A percentile compares a stretch with the other conserved stretches of the same genome.
These are phyloP conservation scores for Alternaria sp. DNA, from an alignment of 2,329 filamentous ascomycete species.

Conservation along the genomic window DNA sequence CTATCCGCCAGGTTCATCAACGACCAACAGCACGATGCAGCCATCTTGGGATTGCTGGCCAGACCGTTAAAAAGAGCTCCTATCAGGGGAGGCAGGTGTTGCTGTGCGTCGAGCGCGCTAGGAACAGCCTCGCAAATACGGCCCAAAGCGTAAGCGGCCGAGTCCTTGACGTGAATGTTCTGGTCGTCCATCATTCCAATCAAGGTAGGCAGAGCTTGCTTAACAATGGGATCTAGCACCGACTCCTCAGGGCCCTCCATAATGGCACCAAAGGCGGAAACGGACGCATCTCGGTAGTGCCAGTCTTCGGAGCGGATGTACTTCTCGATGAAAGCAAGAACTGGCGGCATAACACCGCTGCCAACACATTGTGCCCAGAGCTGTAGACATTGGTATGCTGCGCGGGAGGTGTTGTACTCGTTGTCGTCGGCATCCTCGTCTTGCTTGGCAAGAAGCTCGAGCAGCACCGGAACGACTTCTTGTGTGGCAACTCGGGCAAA, in stretches of 20 bases:
- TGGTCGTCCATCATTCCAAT: constrained; percentile 92
- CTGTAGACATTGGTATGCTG: constrained; percentile 94
- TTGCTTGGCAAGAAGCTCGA: constrained; percentile 91
- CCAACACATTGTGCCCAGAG: constrained; percentile 94
- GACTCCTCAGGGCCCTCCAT: constrained; percentile 98
- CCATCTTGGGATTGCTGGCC: constrained; percentile 93
- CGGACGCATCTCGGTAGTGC: constrained; percentile 93
- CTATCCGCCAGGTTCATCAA: constrained; percentile 97
- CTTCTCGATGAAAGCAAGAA: constrained; percentile 88
- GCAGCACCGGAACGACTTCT: constrained; percentile 91
- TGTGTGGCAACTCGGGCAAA: constrained; percentile 91
- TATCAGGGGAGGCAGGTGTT: constrained; percentile 85
- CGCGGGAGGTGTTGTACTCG: constrained; percentile 95
- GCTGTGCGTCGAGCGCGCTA: constrained; percentile 84
- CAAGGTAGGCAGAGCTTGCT: constrained; percentile 90
- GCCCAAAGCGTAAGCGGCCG: constrained; percentile 92
- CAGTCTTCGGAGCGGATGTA: constrained; percentile 92
- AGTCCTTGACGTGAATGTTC: constrained; percentile 91
- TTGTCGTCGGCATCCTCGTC: constrained; percentile 97
- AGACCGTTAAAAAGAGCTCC: constrained; percentile 88
- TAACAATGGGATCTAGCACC: constrained; percentile 90
- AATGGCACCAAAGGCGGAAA: constrained; percentile 96
- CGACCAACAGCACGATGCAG: constrained; percentile 97
- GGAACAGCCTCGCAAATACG: constrained; percentile 95
- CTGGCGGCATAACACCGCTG: constrained; percentile 81